Conservation (phyloP, 176 grass and related monocot species). For the Dendrocalamus sinicus region DNA sequence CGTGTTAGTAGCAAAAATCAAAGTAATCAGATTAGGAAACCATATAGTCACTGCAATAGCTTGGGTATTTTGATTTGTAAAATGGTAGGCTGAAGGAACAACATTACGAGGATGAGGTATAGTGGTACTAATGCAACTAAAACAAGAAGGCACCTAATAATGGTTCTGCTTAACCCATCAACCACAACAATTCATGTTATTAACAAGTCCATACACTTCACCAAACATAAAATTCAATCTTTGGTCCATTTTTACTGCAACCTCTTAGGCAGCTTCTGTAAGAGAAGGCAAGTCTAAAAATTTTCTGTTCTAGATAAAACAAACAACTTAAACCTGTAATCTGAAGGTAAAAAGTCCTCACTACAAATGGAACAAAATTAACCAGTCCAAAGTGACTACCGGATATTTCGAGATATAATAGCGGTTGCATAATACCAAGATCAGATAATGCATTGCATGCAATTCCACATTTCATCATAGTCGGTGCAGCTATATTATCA, state of each 20-base stretch:
- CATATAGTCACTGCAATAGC: conserved; percentile 4
- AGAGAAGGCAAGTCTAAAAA: too few relatives aligned
- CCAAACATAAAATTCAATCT: too few relatives aligned
- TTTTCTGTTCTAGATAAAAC: too few relatives aligned
- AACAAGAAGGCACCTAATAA: too few relatives aligned
- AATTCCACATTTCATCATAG: background rate
- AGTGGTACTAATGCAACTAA: too few relatives aligned
- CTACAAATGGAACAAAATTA: background rate
- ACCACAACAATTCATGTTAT: too few relatives aligned
- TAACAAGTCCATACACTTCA: too few relatives aligned
- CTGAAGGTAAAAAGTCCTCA: background rate
- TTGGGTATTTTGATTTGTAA: background rate
- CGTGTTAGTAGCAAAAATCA: background rate
- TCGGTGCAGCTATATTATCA: background rate
- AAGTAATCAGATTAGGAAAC: background rate
- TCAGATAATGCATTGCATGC: background rate
- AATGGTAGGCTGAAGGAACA: conserved; percentile 12
- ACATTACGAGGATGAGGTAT: background rate
- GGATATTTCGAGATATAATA: background rate
- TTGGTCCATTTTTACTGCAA: too few relatives aligned
- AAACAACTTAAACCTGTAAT: background rate
- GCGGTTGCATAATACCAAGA: background rate
- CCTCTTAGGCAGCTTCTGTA: too few relatives aligned
- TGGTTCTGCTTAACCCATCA: too few relatives aligned
- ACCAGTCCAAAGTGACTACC: background rate